A percentile compares a stretch with the other conserved stretches of the same genome.
phyloP scores from a whole-genome alignment of 257 asterid genomes.

The Haberlea rhodopensis region DNA sequence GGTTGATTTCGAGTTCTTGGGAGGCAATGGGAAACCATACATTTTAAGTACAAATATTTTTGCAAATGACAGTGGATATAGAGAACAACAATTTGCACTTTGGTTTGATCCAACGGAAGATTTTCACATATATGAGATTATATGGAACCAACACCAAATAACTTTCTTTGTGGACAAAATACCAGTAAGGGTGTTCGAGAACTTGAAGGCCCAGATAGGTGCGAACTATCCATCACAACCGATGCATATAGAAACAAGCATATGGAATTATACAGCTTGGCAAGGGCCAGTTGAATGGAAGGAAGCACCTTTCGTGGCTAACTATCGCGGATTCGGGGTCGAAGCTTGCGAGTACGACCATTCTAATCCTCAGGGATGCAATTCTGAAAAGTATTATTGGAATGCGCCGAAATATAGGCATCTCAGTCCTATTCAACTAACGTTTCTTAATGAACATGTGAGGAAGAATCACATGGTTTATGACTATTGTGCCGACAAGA shows the following conservation, averaged over 20 bases:
- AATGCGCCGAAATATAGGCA: slow-evolving; percentile 10
- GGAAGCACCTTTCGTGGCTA: slow-evolving; percentile 23
- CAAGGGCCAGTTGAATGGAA: slow-evolving; percentile 23
- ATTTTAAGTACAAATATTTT: not conserved
- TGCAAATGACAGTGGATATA: not conserved
- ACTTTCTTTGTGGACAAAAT: slow-evolving; percentile 24
- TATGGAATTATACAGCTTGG: slow-evolving; percentile 28
- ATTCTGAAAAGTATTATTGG: slow-evolving; percentile 20
- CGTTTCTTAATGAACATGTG: not conserved
- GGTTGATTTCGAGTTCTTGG: not conserved
- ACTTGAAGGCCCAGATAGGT: slow-evolving; percentile 17
- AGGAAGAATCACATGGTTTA: slow-evolving; percentile 17
- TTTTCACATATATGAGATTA: no score
- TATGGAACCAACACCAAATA: no score
- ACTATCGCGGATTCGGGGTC: slow-evolving; percentile 12
- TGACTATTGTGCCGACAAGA: slow-evolving; percentile 16
- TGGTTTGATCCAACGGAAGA: not conserved
- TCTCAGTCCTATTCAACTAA: not conserved
- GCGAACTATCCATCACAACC: slow-evolving; percentile 21
- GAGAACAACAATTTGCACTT: not conserved
- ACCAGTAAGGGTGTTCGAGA: slow-evolving; percentile 30
- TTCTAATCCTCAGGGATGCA: not conserved
- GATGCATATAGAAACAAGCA: slow-evolving; percentile 34
- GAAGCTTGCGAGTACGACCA: slow-evolving; percentile 9
- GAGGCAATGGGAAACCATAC: not conserved